Evolutionary conservation across 2,329 filamentous ascomycete species (phyloP).

Genomic region (Fusarium dimerum): DNA sequence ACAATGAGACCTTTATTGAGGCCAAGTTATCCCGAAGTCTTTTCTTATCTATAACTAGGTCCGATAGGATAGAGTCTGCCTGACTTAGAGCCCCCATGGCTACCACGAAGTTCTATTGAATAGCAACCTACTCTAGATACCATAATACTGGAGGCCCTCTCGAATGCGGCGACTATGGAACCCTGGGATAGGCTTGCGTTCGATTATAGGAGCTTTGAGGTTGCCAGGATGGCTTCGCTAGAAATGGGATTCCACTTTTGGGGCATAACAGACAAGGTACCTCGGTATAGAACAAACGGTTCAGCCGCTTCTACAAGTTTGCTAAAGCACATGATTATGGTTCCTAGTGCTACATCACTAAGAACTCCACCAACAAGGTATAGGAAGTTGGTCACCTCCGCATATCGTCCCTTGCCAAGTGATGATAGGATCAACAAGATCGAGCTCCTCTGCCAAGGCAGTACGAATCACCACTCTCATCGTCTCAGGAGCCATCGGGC

Average conservation of each 20-base stretch:
- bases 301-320: constrained; percentile 52
- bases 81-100: constrained; percentile 54
- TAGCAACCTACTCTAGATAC: constrained; percentile 60
- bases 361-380: constrained; percentile 54
- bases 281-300: constrained; percentile 55
- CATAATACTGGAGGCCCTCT: constrained; percentile 59
- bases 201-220: constrained; percentile 53
- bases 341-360: constrained; percentile 56
- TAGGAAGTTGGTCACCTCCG: constrained; percentile 54
- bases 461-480: constrained; percentile 51
- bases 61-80: constrained; percentile 53
- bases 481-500: constrained; percentile 46
- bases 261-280: constrained; percentile 58
- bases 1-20: constrained; percentile 54
- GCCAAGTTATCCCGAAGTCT: constrained; percentile 52
- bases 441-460: constrained; percentile 49
- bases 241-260: constrained; percentile 62
- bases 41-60: constrained; percentile 50
- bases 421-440: constrained; percentile 49
- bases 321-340: constrained; percentile 60
- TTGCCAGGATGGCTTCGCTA: constrained; percentile 55
- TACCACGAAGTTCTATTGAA: constrained; percentile 55
- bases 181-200: constrained; percentile 55
- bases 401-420: constrained; percentile 61
- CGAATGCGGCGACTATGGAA: constrained; percentile 59